Conservation (phyloP, 2,329 filamentous ascomycete species). For the Venturia oleaginea region DNA sequence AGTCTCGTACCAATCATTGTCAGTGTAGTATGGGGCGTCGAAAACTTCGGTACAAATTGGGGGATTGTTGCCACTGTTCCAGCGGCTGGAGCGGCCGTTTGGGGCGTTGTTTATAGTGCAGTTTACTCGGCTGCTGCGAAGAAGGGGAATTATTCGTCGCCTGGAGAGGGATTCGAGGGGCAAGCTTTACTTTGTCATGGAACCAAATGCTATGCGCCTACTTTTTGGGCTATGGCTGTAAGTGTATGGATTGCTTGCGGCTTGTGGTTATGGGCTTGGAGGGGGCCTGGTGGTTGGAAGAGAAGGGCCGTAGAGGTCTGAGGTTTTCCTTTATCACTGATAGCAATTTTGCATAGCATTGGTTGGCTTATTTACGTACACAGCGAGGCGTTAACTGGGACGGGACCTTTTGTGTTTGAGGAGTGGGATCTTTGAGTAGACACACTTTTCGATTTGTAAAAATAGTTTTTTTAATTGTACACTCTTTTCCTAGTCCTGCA, state of each 20-base stretch:
- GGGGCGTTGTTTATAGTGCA: slow-evolving; percentile 79
- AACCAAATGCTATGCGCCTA: slow-evolving; percentile 65
- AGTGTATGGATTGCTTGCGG: slow-evolving; percentile 71
- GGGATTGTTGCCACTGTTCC: slow-evolving; percentile 90
- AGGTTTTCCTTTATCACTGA: background rate
- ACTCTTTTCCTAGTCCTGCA: background rate
- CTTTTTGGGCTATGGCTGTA: slow-evolving; percentile 77
- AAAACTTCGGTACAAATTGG: slow-evolving; percentile 98
- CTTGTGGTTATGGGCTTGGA: slow-evolving; percentile 73
- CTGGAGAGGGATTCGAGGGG: slow-evolving; percentile 35
- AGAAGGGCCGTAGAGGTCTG: slow-evolving; percentile 62
- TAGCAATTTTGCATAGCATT: background rate
- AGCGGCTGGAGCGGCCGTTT: slow-evolving; percentile 77
- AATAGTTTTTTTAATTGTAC: background rate
- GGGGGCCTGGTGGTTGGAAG: slow-evolving; percentile 65
- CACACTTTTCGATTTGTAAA: background rate
- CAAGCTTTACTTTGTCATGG: slow-evolving; percentile 65
- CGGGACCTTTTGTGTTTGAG: background rate
- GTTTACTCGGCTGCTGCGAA: slow-evolving; percentile 64
- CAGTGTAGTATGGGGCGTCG: slow-evolving; percentile 95
- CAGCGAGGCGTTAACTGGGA: background rate
- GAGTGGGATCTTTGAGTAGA: background rate
- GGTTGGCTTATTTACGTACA: too few relatives aligned
- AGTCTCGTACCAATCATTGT: slow-evolving; percentile 84
- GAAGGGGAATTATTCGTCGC: slow-evolving; percentile 22